Conservation (phyloP, 73 alveolate species). For the Urostyla sp. region DNA sequence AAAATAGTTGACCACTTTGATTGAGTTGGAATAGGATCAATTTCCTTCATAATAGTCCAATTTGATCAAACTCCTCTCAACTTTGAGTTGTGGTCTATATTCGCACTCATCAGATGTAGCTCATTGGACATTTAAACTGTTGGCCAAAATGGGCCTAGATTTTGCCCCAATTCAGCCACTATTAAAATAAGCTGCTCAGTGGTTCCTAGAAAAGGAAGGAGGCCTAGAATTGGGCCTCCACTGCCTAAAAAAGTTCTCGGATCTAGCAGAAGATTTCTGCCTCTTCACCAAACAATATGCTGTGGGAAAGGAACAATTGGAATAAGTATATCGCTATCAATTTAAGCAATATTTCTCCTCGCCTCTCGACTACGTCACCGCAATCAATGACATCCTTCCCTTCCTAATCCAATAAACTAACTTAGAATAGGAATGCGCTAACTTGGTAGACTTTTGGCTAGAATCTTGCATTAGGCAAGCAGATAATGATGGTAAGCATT, state of each 20-base stretch:
- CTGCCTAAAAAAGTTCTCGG: slow-evolving; percentile 60
- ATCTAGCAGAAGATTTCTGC: slow-evolving; percentile 49
- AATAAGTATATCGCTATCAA: neutral
- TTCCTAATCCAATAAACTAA: neutral
- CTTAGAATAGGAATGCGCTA: slow-evolving; percentile 68
- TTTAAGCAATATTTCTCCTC: slow-evolving; percentile 12
- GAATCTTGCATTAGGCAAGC: slow-evolving; percentile 77
- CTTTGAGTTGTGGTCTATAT: slow-evolving; percentile 62
- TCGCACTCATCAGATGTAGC: slow-evolving; percentile 60
- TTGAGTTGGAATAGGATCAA: slow-evolving; percentile 53
- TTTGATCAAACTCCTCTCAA: slow-evolving; percentile 32
- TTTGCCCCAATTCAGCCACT: slow-evolving; percentile 20
- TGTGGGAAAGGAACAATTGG: slow-evolving; percentile 48
- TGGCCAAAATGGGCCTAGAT: slow-evolving; percentile 60
- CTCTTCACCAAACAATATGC: slow-evolving; percentile 52
- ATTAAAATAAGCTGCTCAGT: slow-evolving; percentile 9
- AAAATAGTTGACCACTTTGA: slow-evolving; percentile 50
- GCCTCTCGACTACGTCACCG: slow-evolving; percentile 4
- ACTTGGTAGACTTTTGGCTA: slow-evolving; percentile 82
- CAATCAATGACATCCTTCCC: slow-evolving; percentile 36
- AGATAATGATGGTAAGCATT: slow-evolving; percentile 77
- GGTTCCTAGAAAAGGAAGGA: slow-evolving; percentile 66
- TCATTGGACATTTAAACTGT: slow-evolving; percentile 56
- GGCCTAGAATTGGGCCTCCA: slow-evolving; percentile 56
- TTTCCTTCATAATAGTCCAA: neutral